Evolutionary conservation across 2,329 filamentous ascomycete genomes (phyloP).

Genomic region (Cladosporium sp.): DNA sequence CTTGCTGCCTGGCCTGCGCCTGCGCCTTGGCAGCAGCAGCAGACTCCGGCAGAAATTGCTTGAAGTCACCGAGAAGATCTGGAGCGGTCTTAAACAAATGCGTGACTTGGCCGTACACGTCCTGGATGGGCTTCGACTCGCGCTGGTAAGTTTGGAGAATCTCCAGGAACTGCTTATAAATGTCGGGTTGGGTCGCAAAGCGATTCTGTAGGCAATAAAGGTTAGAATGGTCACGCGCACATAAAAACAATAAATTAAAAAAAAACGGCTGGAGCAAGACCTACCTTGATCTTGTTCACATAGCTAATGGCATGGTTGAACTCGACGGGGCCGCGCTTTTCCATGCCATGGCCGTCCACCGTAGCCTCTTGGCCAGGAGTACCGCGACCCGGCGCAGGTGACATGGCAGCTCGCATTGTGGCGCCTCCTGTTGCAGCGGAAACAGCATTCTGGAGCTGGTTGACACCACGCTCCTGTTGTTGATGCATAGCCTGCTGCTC

Average conservation of each 20-base stretch:
- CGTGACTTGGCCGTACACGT: conserved; percentile 96
- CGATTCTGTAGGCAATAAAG: too few species aligned
- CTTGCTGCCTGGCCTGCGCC: conserved; percentile 53
- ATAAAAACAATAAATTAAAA: background rate
- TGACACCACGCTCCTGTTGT: conserved; percentile 61
- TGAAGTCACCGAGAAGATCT: conserved; percentile 95
- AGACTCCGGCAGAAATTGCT: conserved; percentile 94
- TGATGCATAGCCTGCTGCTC: conserved; percentile 45
- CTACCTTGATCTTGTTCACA: conserved; percentile 98
- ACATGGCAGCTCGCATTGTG: conserved; percentile 46
- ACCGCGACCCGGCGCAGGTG: conserved; percentile 42
- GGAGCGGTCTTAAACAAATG: conserved; percentile 88
- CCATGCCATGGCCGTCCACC: conserved; percentile 51
- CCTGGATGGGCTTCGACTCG: conserved; percentile 96
- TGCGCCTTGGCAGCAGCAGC: conserved; percentile 61
- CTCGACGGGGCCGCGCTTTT: conserved; percentile 90
- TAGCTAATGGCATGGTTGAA: conserved; percentile 99
- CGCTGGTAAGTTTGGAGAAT: conserved; percentile 97
- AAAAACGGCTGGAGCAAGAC: conserved; percentile 21
- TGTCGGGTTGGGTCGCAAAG: conserved; percentile 92
- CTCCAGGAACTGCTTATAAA: conserved; percentile 98
- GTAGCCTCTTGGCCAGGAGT: conserved; percentile 48
- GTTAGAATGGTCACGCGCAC: too few species aligned
- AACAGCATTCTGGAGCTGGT: conserved; percentile 61
- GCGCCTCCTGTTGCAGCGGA: conserved; percentile 50